phyloP scores from a whole-genome alignment of 176 grass and related monocot genomes.

The Pontederia paniculata region DNA sequence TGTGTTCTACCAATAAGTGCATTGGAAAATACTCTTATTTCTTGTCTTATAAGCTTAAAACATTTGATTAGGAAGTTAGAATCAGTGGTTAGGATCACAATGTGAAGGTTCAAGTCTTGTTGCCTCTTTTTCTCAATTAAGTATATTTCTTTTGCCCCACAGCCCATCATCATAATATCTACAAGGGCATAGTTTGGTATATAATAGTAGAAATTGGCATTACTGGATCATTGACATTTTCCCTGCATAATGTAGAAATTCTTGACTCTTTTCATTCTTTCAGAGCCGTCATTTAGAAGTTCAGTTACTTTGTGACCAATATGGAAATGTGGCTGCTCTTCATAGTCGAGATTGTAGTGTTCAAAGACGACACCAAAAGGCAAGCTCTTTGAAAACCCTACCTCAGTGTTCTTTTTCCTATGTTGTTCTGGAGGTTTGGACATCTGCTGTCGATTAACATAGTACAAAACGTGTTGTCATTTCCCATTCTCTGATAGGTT shows the following conservation, averaged over 20 bases:
- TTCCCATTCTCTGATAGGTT: background rate
- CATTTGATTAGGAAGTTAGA: too few relatives aligned
- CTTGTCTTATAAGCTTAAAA: too few relatives aligned
- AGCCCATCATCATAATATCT: too few relatives aligned
- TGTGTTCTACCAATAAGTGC: too few relatives aligned
- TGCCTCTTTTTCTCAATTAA: too few relatives aligned
- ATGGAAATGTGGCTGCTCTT: slow-evolving; percentile 92
- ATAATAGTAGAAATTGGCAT: too few relatives aligned
- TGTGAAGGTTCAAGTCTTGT: too few relatives aligned
- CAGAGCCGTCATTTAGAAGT: slow-evolving; percentile 98
- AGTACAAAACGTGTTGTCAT: background rate
- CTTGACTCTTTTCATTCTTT: slow-evolving; percentile 14
- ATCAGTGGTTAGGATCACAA: too few relatives aligned
- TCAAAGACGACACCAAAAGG: slow-evolving; percentile 99
- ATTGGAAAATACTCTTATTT: too few relatives aligned
- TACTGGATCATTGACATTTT: too few relatives aligned
- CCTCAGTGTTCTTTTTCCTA: background rate
- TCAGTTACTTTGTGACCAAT: slow-evolving; percentile 88
- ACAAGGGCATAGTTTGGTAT: background rate
- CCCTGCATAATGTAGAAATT: too few relatives aligned
- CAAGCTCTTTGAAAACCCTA: slow-evolving; percentile 13
- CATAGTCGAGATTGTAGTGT: slow-evolving; percentile 99
- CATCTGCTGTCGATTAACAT: background rate
- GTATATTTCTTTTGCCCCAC: too few relatives aligned
- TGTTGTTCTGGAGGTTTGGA: background rate